Conservation (phyloP, 768 basidiomycete species). For the Boletus reticulatus region DNA sequence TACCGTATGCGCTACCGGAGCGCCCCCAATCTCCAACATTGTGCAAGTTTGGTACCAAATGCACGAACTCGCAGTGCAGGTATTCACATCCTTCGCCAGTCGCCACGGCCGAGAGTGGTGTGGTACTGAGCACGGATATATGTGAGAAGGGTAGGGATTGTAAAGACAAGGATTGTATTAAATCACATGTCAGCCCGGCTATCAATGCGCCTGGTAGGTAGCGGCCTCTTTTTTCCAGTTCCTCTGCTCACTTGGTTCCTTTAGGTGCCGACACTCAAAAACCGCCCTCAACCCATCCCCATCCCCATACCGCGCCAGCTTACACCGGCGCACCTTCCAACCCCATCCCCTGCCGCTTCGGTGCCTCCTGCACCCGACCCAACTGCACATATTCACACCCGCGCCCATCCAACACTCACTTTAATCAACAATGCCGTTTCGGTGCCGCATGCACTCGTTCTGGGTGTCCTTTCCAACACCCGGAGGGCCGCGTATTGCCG, state of each 20-base stretch:
- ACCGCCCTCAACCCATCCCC: conserved; percentile 39
- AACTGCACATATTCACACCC: conserved; percentile 66
- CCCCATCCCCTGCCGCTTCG: conserved; percentile 62
- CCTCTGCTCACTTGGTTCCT: conserved; percentile 11
- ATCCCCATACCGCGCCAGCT: conserved; percentile 27
- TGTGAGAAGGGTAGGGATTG: conserved; percentile 90
- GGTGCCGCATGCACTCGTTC: conserved; percentile 84
- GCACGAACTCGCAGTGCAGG: conserved; percentile 84
- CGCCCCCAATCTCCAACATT: conserved; percentile 85
- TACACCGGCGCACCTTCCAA: conserved; percentile 27
- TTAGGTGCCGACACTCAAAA: conserved; percentile 32
- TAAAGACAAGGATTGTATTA: conserved; percentile 91
- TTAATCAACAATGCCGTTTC: conserved; percentile 69
- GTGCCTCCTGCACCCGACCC: conserved; percentile 65
- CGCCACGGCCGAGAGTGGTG: conserved; percentile 90
- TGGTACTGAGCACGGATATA: conserved; percentile 91
- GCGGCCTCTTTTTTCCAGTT: neutral
- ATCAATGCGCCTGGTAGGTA: conserved; percentile 58
- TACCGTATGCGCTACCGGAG: conserved; percentile 61
- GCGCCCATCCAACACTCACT: conserved; percentile 38
- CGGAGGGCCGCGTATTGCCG: conserved; percentile 79
- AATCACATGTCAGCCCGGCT: conserved; percentile 88
- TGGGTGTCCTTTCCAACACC: conserved; percentile 89
- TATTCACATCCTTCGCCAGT: conserved; percentile 98
- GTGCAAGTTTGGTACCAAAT: conserved; percentile 92